Evolutionary conservation across 768 basidiomycete genomes (phyloP).

Genomic region (Lenzites betulinus): DNA sequence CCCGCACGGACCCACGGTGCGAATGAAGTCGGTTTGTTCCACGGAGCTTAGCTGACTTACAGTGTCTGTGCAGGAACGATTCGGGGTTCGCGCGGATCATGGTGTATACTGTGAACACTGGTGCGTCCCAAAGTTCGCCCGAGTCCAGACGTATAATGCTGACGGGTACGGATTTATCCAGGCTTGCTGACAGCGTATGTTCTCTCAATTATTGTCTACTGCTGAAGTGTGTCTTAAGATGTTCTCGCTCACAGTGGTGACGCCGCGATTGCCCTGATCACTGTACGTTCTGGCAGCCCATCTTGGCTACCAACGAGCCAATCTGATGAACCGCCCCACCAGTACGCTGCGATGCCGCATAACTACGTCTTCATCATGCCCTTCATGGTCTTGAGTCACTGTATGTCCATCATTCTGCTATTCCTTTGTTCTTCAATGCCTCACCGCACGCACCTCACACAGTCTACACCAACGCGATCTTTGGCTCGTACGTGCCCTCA

Average conservation of each 20-base stretch:
- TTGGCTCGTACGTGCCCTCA: conserved; percentile 41
- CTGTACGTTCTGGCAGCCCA: conserved; percentile 27
- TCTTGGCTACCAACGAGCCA: background rate
- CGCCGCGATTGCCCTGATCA: conserved; percentile 46
- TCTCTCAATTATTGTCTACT: background rate
- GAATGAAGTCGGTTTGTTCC: conserved; percentile 1
- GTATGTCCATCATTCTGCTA: conserved; percentile 34
- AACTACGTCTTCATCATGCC: conserved; percentile 59
- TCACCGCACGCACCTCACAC: background rate
- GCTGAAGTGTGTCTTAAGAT: background rate
- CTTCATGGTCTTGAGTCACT: conserved; percentile 54
- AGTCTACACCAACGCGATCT: conserved; percentile 62
- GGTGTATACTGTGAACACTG: conserved; percentile 57
- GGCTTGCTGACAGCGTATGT: conserved; percentile 42
- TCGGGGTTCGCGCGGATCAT: conserved; percentile 50
- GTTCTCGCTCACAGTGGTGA: conserved; percentile 41
- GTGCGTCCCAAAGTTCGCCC: conserved; percentile 29
- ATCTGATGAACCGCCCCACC: background rate
- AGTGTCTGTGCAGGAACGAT: conserved; percentile 28
- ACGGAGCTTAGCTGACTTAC: too few relatives aligned
- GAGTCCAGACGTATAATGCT: background rate
- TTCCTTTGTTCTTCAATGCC: background rate
- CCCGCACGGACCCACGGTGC: conserved; percentile 53
- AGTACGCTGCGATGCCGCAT: conserved; percentile 52
- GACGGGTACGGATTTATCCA: conserved; percentile 30